Evolutionary conservation across 768 basidiomycete genomes (phyloP), one percentile per base, ranked within the genome.

Genomic region (Leucosporidium creatinivorum): DNA sequence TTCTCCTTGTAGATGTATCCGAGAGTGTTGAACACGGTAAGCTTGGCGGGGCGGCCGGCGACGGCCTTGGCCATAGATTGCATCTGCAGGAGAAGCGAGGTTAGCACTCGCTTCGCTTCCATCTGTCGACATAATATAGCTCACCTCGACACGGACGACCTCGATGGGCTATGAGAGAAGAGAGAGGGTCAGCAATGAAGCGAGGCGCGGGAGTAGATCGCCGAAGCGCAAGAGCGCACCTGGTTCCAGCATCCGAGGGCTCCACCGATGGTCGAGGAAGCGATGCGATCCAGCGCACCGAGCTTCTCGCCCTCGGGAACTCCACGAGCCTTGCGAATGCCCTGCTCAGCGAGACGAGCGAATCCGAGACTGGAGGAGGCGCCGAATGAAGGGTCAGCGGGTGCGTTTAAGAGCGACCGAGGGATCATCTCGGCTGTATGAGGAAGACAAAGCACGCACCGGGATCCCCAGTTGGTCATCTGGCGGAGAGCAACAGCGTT

Each of bases 231-330:
- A n/a, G n/a, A n/a, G 8, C 39, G 39, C 39, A 44, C 39, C 39
- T 98, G 96, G 79, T 99, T 99, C 96, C 96, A 99, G 61, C 93
- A 96, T 18, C 91, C 94, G 69, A 98, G 80, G 54, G 96, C 93
- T 79, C 96, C 71, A 63, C 81, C 94, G 63, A 97, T 83, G 1
- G 88, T 85, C 23, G 92, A 93, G 12, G 93, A 83, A 44, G 88
- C 64, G 74, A 98, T 91, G 80, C 93, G 97, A 78, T 99, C 96
- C 25, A 84, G 19, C 9, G 89, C 85, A 67, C 85, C 81, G 54
- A 91, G 81, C 71, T 82, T 85, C 19, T 94, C 89, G 47, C 81
- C 81, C 68, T 93, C 89, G 56, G 82, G 80, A 77, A 91, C 88
- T 65, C 93, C 93, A 67, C 85, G 86, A 62, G 86, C 77, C 67